Evolutionary conservation across 495 filamentous ascomycete species (phyloP), one percentile per base, ranked within the genome.

Genomic region (Trichoderma asperelloides): DNA sequence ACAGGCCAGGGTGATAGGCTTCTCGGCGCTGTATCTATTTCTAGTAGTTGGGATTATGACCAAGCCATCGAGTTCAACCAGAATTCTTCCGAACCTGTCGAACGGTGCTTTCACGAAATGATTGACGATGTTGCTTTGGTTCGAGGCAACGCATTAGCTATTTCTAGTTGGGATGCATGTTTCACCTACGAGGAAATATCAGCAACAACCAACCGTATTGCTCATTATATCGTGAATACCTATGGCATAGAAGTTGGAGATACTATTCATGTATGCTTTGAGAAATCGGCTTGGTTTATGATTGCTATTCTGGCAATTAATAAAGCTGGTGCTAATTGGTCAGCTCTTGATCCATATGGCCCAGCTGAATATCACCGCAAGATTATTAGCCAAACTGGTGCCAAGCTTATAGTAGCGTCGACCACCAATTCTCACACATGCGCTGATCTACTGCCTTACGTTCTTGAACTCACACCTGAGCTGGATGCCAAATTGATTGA

Each of bases 131-230:
- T 66, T 7, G 68, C 66, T 27, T 51, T 55, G 16, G 65, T 65
- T 27, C 71, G 69, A 62, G 70, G 69, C 1, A 68, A 71, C 6
- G 66, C 63, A 9, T 62, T 65, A 57, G 74, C 75, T 2, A 66
- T 77, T 15, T 69, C 68, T 65, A 71, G 72, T n/a, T 87, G 86
- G 85, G 86, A 88, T 76, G 84, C 83, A 21, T 79, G 67, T 7
- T 69, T 88, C 47, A 83, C 81, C 0, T 88, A 79, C 69, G 69
- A 63, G 2, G 77, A 87, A 67, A 73, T 88, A 39, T 79, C 83
- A 30, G 45, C 66, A 8, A 65, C 79, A 16, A 72, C 81, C 71
- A 74, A 39, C 69, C 74, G 70, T 55, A 67, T 88, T 30, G 82
- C 83, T 13, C 74, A 67, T 23, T 73, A 78, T 23, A 71, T 86